Evolutionary conservation across 108 stramenopile species (phyloP).

Genomic region (Skeletonema grethae): DNA sequence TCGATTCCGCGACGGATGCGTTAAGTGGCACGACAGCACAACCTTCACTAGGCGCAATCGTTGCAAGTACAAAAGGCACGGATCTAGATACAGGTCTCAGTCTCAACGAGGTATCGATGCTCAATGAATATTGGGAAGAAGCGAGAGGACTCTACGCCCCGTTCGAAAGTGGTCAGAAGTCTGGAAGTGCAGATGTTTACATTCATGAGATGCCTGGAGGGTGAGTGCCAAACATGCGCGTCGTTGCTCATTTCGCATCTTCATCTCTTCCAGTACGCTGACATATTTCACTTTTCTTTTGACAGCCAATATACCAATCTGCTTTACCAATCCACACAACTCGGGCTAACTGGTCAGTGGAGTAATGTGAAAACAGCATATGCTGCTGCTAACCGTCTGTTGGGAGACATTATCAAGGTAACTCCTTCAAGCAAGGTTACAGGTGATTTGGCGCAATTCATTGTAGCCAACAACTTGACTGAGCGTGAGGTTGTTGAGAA

Average conservation of each 20-base stretch:
- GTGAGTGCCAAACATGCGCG: not conserved
- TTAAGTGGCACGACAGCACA: conserved; percentile 96
- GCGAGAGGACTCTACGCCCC: conserved; percentile 92
- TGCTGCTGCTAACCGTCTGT: conserved; percentile 89
- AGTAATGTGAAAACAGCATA: conserved; percentile 89
- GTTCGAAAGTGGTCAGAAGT: conserved; percentile 96
- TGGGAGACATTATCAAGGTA: conserved; percentile 98
- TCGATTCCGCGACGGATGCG: conserved; percentile 93
- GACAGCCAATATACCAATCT: conserved; percentile 96
- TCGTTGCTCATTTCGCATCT: no score
- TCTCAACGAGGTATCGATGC: conserved; percentile 46
- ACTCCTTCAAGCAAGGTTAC: conserved; percentile 96
- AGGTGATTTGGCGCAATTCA: conserved; percentile 97
- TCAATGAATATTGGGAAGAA: conserved; percentile 96
- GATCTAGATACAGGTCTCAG: conserved; percentile 88
- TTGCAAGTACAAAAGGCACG: conserved; percentile 81
- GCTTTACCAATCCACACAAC: conserved; percentile 90
- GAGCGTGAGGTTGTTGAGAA: conserved; percentile 88
- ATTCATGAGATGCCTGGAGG: conserved; percentile 95
- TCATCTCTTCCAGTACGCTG: not conserved
- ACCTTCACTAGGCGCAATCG: conserved; percentile 93
- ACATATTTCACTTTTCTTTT: not conserved
- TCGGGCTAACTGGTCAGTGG: conserved; percentile 94
- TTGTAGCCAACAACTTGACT: conserved; percentile 91
- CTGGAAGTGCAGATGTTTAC: conserved; percentile 93